A percentile compares a stretch with the other conserved stretches of the same genome.
These are phyloP conservation scores for Prunella vulgaris DNA, from an alignment of 257 asterid species.

Conservation along the genomic window DNA sequence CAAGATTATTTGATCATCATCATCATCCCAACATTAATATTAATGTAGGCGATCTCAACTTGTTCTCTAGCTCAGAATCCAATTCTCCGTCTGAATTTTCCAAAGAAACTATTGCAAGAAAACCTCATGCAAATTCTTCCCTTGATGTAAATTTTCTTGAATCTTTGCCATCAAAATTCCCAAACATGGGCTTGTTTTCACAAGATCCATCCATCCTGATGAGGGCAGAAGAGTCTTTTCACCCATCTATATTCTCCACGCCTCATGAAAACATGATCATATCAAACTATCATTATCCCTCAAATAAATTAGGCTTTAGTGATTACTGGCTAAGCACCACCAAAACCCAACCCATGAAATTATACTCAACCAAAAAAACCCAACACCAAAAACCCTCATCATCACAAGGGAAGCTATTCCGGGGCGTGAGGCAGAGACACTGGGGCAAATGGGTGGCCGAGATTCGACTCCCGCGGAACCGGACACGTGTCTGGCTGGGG, in stretches of 20 bases:
- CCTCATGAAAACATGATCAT: conserved; percentile 31
- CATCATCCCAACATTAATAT: conserved; percentile 27
- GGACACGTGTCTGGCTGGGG: conserved; percentile 50
- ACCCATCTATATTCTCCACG: conserved; percentile 33
- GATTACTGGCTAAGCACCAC: conserved; percentile 61
- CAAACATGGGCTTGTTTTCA: conserved; percentile 45
- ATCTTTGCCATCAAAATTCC: conserved; percentile 27
- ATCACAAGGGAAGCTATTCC: conserved; percentile 42
- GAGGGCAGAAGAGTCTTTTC: conserved; percentile 19
- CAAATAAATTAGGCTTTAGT: conserved; percentile 42
- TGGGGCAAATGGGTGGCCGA: conserved; percentile 67
- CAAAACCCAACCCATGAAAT: conserved; percentile 61
- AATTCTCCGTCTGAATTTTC: conserved; percentile 25
- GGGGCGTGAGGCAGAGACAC: conserved; percentile 58
- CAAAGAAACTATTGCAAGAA: conserved; percentile 22
- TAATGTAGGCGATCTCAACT: conserved; percentile 6
- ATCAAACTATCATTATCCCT: conserved; percentile 21
- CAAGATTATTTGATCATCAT: conserved; percentile 29
- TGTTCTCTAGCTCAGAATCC: conserved; percentile 28
- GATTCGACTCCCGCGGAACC: conserved; percentile 40
- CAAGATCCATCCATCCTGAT: conserved; percentile 29
- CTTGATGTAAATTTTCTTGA: conserved; percentile 34
- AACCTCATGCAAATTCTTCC: conserved; percentile 21
- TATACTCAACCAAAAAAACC: conserved; percentile 14
- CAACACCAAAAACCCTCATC: conserved; percentile 4